Conservation (phyloP, 225 moss, liverwort and hornwort genomes). For the Thuidium tamariscinum region DNA sequence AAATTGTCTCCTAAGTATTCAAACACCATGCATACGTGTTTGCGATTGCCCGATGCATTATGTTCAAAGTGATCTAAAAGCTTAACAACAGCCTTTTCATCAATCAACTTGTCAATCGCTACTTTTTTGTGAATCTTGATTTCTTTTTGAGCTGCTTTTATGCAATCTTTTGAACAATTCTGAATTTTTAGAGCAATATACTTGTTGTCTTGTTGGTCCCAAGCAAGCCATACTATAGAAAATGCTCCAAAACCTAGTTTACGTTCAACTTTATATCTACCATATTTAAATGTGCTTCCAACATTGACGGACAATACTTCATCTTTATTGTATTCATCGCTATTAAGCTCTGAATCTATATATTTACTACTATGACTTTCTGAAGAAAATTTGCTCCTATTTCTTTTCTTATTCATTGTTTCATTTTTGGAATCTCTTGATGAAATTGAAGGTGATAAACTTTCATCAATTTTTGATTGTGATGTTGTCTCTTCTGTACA, state of each 20-base stretch:
- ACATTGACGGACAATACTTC: slow-evolving; percentile 4
- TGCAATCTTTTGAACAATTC: slow-evolving; percentile 27
- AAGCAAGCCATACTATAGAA: slow-evolving; percentile 26
- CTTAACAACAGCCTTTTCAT: slow-evolving; percentile 33
- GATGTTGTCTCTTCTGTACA: neutral
- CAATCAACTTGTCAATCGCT: neutral
- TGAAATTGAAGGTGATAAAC: slow-evolving; percentile 1
- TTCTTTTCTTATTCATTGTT: neutral
- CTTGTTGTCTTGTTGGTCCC: slow-evolving; percentile 6
- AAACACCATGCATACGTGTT: slow-evolving; percentile 78
- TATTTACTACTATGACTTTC: slow-evolving; percentile 7
- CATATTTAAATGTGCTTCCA: slow-evolving; percentile 3
- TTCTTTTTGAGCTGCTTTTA: slow-evolving; percentile 15
- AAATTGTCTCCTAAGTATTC: slow-evolving; percentile 82
- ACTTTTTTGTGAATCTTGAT: slow-evolving; percentile 30
- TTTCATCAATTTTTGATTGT: neutral
- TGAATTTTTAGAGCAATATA: slow-evolving; percentile 36
- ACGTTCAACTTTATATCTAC: slow-evolving; percentile 15
- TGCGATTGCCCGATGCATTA: neutral
- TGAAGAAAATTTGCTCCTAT: neutral
- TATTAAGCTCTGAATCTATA: neutral
- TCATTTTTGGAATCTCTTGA: neutral
- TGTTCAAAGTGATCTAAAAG: slow-evolving; percentile 69
- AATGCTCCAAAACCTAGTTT: slow-evolving; percentile 27
- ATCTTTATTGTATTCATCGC: neutral